A percentile compares a stretch with the other conserved stretches of the same genome.
phyloP scores from a whole-genome alignment of 805 yeast species.

The Yarrowia alimentaria region DNA sequence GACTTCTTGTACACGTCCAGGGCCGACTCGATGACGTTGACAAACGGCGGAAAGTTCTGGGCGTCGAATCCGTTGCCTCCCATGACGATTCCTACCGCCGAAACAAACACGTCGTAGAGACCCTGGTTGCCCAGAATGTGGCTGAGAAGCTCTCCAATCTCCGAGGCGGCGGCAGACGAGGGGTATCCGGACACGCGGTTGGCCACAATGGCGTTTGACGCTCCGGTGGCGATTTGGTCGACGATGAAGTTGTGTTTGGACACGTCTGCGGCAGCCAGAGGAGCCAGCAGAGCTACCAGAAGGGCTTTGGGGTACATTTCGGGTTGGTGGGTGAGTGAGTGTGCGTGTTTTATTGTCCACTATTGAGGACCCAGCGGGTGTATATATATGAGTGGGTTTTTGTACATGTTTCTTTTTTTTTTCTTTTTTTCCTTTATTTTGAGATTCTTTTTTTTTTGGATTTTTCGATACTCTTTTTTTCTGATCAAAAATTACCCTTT shows the following conservation, averaged over 20 bases:
- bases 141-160: background rate
- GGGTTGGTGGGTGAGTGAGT: no score
- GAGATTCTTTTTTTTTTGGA: no score
- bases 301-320: slow-evolving; percentile 7
- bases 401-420: no score
- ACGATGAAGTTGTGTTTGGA: slow-evolving; percentile 12
- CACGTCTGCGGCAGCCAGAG: background rate
- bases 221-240: background rate
- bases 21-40: slow-evolving; percentile 1
- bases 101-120: slow-evolving; percentile 6
- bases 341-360: no score
- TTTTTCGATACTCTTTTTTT: no score
- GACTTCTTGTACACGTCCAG: background rate
- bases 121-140: slow-evolving; percentile 14
- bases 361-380: no score
- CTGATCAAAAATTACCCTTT: no score
- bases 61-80: background rate
- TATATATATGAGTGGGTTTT: no score
- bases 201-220: slow-evolving; percentile 1
- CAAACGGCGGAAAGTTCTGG: background rate
- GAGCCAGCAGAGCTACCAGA: background rate
- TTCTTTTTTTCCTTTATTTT: no score
- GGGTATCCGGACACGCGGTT: slow-evolving; percentile 14
- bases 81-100: background rate
- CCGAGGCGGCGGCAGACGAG: background rate